Base-by-base conservation (phyloP, 2,329 filamentous ascomycete species). In the Helotiales sp. region DNA sequence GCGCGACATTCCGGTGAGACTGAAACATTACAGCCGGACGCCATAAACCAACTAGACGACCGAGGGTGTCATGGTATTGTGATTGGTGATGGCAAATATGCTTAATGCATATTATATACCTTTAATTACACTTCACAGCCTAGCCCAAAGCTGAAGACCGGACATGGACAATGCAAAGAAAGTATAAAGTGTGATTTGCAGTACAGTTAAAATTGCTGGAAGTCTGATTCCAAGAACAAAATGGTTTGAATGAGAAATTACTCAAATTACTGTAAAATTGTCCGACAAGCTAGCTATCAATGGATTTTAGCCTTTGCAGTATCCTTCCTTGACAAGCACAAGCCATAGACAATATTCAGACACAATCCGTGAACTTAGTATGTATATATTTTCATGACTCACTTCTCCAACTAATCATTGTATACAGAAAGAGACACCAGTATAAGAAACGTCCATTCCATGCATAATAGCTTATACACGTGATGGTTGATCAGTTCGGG, bases 21-120 rank as follows among this genome's bases (percentile, higher is more conserved):
- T 48, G 46, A 48, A 48, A 17, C 24, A 48, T 48, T 48, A 48
- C 46, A 48, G 46, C 46, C 46, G 46, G 36, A 44, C 40, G 40
- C 46, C 46, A 48, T 48, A 48, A 48, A 48, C 46, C 46, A 48
- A 48, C 46, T 48, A 48, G 46, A 48, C 46, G 46, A 48, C 46
- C 46, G 46, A 48, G 46, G 29, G 46, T 31, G n/a, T 48, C 25
- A 17, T 7, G 13, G 4, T 48, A 9, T 24, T 47, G 12, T 48
- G 46, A 48, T 48, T 48, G 27, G 46, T 44, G 19, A 24, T 6
- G 8, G 36, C 17, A 22, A 6, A n/a, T 22, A 19, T 40, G n/a
- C 3, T 5, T 40, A 40, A 6, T 40, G 19, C 19, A 19, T 9
- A 19, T 9, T 40, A 40, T 40, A 40, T 2, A 9, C 9, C n/a